Evolutionary conservation across 176 grass and related monocot genomes (phyloP).

Genomic region (Poa annua): DNA sequence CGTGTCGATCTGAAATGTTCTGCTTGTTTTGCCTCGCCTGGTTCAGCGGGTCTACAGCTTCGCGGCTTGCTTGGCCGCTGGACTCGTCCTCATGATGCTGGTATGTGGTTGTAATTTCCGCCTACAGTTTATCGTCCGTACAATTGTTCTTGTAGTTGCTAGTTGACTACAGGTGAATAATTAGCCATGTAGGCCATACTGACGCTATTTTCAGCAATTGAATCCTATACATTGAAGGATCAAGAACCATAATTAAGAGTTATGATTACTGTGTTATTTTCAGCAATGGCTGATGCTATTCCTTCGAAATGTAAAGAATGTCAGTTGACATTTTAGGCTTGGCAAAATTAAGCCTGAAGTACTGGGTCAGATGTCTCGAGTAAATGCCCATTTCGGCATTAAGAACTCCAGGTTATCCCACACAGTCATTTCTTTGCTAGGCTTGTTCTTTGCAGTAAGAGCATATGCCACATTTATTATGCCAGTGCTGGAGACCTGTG

Average conservation of each 20-base stretch:
- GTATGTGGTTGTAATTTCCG: slow-evolving; percentile 42
- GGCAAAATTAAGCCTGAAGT: background rate
- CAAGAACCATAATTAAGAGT: background rate
- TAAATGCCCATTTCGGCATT: background rate
- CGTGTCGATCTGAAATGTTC: slow-evolving; percentile 29
- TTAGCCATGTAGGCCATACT: background rate
- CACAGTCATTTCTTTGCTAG: background rate
- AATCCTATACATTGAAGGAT: background rate
- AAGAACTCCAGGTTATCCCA: background rate
- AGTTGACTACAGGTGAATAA: slow-evolving; percentile 16
- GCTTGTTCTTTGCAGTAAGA: background rate
- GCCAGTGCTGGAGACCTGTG: slow-evolving; percentile 12
- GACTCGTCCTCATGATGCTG: slow-evolving; percentile 86
- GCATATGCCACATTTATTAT: background rate
- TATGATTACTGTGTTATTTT: background rate
- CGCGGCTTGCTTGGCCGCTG: slow-evolving; percentile 60
- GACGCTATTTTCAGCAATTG: background rate
- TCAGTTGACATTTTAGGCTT: slow-evolving; percentile 24
- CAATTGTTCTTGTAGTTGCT: background rate
- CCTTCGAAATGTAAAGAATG: background rate
- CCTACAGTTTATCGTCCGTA: background rate
- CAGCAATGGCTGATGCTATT: background rate
- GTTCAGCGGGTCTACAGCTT: slow-evolving; percentile 81
- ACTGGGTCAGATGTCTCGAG: background rate
- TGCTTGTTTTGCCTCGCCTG: slow-evolving; percentile 35